Conservation (phyloP, 1,284 basidiomycete species). For the Schizopora paradoxa region DNA sequence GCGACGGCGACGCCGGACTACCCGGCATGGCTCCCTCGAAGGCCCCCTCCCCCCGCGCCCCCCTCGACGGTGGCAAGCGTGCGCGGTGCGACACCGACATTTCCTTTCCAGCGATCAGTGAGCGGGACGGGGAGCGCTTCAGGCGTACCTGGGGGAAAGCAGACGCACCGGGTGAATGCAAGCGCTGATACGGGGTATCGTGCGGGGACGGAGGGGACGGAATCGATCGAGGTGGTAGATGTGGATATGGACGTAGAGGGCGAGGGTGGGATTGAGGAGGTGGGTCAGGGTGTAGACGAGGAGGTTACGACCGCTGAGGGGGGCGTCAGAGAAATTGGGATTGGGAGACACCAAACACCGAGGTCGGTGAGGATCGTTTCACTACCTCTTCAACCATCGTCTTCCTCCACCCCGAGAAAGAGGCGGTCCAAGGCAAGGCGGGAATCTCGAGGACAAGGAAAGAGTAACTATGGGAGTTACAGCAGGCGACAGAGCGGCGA, state of each 20-base stretch:
- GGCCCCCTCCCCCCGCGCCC: constrained; percentile 71
- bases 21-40: constrained; percentile 73
- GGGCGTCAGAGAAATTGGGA: constrained; percentile 3
- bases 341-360: constrained; percentile 66
- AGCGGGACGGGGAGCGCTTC: constrained; percentile 7
- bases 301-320: not conserved
- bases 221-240: constrained; percentile 30
- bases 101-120: constrained; percentile 28
- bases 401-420: too few relatives aligned
- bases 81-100: constrained; percentile 33
- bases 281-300: constrained; percentile 4
- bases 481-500: too few relatives aligned
- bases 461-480: too few relatives aligned
- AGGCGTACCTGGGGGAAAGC: constrained; percentile 3
- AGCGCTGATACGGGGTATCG: constrained; percentile 15
- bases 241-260: constrained; percentile 31
- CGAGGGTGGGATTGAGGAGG: constrained; percentile 6
- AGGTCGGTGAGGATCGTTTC: constrained; percentile 75
- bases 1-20: too few relatives aligned
- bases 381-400: too few relatives aligned
- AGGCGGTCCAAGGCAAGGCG: too few relatives aligned
- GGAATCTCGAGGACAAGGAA: too few relatives aligned
- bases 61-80: constrained; percentile 63
- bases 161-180: constrained; percentile 12
- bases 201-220: constrained; percentile 9